Evolutionary conservation across 495 filamentous ascomycete genomes (phyloP).

Genomic region (Aspergillus saccharolyticus): DNA sequence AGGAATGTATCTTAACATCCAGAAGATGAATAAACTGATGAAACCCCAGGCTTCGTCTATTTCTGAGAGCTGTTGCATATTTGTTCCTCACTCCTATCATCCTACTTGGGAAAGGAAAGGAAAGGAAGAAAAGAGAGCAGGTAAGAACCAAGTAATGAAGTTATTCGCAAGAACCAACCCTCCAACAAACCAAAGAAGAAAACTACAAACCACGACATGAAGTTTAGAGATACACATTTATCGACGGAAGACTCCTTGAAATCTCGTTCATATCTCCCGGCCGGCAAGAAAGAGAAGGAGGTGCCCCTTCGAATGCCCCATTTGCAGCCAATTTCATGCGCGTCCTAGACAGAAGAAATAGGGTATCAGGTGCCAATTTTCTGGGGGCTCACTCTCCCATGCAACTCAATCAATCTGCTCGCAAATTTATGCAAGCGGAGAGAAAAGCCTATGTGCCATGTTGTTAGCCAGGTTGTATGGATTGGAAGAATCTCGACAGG

Average conservation of each 20-base stretch:
- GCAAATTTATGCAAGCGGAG: constrained; percentile 52
- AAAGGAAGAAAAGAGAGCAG: not conserved
- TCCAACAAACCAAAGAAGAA: not conserved
- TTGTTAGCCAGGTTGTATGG: constrained; percentile 13
- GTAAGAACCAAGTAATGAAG: not conserved
- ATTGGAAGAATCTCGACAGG: not conserved
- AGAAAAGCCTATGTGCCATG: constrained; percentile 54
- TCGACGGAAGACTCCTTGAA: not conserved
- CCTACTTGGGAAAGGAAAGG: not conserved
- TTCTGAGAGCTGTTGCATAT: too few species aligned
- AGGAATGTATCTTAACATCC: too few species aligned
- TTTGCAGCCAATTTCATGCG: not conserved
- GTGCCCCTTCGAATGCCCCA: not conserved
- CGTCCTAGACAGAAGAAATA: not conserved
- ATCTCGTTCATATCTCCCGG: not conserved
- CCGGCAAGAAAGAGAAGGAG: not conserved
- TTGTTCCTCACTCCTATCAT: not conserved
- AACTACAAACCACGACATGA: not conserved
- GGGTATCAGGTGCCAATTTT: not conserved
- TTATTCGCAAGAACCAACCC: constrained; percentile 10
- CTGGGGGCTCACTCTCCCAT: not conserved
- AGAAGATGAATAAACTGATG: too few species aligned
- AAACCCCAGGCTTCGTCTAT: too few species aligned
- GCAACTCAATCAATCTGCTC: not conserved
- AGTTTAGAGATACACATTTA: constrained; percentile 20